Conservation (phyloP, 1,139 yeast species). For the Kluyveromyces sp. region DNA sequence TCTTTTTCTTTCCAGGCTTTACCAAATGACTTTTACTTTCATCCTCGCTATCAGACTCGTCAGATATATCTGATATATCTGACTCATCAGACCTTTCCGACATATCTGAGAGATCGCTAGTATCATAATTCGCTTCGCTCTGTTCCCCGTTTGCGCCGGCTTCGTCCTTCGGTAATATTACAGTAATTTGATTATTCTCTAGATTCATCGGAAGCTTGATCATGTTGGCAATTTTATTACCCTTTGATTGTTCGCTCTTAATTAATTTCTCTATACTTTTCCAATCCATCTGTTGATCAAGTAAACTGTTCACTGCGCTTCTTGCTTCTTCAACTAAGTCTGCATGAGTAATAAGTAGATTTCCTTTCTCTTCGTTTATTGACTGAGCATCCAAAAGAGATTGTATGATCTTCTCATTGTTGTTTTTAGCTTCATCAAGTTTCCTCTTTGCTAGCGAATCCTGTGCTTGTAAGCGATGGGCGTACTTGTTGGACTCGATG, state of each 20-base stretch:
- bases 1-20: constrained; percentile 12
- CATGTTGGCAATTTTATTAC: constrained; percentile 54
- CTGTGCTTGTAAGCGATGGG: constrained; percentile 66
- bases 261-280: constrained; percentile 73
- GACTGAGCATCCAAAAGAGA: constrained; percentile 60
- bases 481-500: constrained; percentile 72
- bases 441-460: constrained; percentile 69
- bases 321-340: constrained; percentile 68
- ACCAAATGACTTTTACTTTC: constrained; percentile 16
- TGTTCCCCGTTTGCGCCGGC: constrained; percentile 28
- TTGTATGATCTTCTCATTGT: constrained; percentile 64
- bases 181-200: constrained; percentile 57
- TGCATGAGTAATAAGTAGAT: constrained; percentile 62
- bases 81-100: constrained; percentile 25
- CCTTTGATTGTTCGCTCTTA: constrained; percentile 58
- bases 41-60: constrained; percentile 12
- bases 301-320: constrained; percentile 53
- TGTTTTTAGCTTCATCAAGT: constrained; percentile 65
- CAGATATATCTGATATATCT: constrained; percentile 13
- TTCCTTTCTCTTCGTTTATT: constrained; percentile 61
- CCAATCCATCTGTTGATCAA: constrained; percentile 95
- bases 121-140: constrained; percentile 31
- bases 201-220: constrained; percentile 68
- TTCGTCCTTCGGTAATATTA: constrained; percentile 42
- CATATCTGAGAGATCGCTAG: constrained; percentile 15